A percentile compares a stretch with the other conserved stretches of the same genome.
Evolutionary conservation across 805 yeast species (phyloP).

Genomic region (Yamadazyma ubonensis): DNA sequence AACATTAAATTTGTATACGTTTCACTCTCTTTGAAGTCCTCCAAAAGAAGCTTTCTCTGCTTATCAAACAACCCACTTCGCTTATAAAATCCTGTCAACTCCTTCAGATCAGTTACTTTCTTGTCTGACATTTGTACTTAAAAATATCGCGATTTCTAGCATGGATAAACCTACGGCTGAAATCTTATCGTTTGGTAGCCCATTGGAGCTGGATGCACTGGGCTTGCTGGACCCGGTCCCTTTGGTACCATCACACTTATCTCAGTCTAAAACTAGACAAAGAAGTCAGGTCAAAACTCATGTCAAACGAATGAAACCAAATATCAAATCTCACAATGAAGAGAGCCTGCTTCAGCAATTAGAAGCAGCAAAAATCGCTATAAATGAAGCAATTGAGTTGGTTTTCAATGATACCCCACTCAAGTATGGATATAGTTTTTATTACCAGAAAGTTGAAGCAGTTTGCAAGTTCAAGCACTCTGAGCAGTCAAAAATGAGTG

Average conservation of each 20-base stretch:
- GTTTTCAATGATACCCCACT: constrained; percentile 20
- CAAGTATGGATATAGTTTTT: constrained; percentile 22
- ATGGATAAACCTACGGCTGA: constrained; percentile 14
- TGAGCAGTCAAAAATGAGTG: constrained; percentile 32
- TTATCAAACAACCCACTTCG: constrained; percentile 50
- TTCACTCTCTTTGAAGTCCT: constrained; percentile 41
- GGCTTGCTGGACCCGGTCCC: too few relatives aligned
- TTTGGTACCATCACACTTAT: constrained; percentile 18
- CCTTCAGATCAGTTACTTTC: constrained; percentile 31
- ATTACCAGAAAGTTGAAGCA: constrained; percentile 30
- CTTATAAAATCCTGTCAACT: constrained; percentile 43
- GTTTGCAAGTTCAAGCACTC: constrained; percentile 31
- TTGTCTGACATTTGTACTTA: constrained; percentile 2
- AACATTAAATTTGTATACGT: constrained; percentile 40
- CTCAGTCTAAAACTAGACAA: constrained; percentile 14
- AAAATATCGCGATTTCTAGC: constrained; percentile 1
- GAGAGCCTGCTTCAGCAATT: constrained; percentile 14
- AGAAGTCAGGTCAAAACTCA: constrained; percentile 8
- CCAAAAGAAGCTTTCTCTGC: constrained; percentile 42
- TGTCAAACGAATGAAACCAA: constrained; percentile 21
- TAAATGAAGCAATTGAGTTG: constrained; percentile 18
- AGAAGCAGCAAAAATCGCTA: constrained; percentile 12
- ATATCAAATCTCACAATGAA: constrained; percentile 18
- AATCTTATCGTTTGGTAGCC: constrained; percentile 15
- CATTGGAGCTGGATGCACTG: too few relatives aligned